A percentile compares a stretch with the other conserved stretches of the same genome.
phyloP scores from a whole-genome alignment of 208 protist genomes.

The Trypanosoma melophagium region DNA sequence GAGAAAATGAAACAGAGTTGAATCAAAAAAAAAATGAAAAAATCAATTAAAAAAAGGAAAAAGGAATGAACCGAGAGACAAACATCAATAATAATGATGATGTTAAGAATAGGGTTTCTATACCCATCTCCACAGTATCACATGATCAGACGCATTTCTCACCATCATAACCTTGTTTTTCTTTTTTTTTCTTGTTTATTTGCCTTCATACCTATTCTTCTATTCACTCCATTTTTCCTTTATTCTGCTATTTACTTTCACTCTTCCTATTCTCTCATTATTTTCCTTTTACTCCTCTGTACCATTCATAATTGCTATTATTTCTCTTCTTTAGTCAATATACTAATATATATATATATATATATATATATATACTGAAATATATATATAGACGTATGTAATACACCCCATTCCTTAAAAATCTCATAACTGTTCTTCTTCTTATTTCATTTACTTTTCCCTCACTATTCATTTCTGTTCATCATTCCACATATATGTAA shows the following conservation, averaged over 20 bases:
- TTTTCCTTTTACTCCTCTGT: background rate
- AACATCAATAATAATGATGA: background rate
- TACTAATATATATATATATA: too few species aligned
- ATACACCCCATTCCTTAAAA: background rate
- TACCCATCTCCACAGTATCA: background rate
- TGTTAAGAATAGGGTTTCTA: background rate
- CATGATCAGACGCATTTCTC: background rate
- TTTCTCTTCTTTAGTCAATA: too few species aligned
- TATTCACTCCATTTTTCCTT: background rate
- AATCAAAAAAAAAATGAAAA: background rate
- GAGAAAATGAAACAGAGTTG: background rate
- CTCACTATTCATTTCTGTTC: background rate
- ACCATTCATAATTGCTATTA: too few species aligned
- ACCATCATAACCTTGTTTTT: conserved; percentile 1
- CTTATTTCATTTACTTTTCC: too few species aligned
- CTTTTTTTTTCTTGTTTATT: conserved; percentile 1
- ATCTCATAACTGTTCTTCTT: too few species aligned
- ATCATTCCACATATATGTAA: too few species aligned
- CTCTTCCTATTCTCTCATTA: background rate
- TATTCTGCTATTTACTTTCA: background rate
- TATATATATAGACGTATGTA: background rate
- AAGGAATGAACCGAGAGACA: background rate
- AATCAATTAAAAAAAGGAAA: background rate
- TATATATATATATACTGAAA: background rate
- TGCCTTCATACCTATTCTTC: background rate